phyloP scores from a whole-genome alignment of 2,329 filamentous ascomycete species.

The Alternaria rosae region DNA sequence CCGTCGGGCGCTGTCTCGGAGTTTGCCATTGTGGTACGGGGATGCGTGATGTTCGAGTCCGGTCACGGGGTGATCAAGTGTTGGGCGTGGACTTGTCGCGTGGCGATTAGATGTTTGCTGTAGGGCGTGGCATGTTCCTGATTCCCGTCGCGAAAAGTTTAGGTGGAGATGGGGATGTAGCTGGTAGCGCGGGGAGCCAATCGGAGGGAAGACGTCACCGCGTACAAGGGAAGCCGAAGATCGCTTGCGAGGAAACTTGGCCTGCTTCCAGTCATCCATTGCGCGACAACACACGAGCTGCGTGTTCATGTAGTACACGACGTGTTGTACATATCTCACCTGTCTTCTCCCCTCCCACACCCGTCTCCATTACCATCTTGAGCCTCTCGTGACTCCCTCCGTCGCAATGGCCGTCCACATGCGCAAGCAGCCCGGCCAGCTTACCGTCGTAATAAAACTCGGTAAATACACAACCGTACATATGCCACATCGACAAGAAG shows the following conservation, averaged over 20 bases:
- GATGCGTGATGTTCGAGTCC: background rate
- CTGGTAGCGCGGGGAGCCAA: slow-evolving; percentile 30
- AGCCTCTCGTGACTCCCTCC: background rate
- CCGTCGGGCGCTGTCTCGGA: slow-evolving; percentile 38
- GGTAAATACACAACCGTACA: slow-evolving; percentile 62
- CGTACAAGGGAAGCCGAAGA: slow-evolving; percentile 14
- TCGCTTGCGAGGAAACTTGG: slow-evolving; percentile 21
- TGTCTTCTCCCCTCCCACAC: background rate
- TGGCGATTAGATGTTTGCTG: background rate
- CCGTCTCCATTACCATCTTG: background rate
- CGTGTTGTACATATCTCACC: background rate
- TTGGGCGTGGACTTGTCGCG: slow-evolving; percentile 10
- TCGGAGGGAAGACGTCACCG: slow-evolving; percentile 28
- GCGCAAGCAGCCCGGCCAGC: slow-evolving; percentile 62
- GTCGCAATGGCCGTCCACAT: slow-evolving; percentile 44
- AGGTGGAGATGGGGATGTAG: slow-evolving; percentile 12
- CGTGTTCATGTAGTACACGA: background rate
- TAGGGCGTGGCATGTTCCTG: slow-evolving; percentile 26
- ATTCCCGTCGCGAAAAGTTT: slow-evolving; percentile 30
- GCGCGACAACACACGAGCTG: slow-evolving; percentile 1
- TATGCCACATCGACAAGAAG: slow-evolving; percentile 20
- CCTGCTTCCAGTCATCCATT: slow-evolving; percentile 27
- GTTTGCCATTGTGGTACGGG: slow-evolving; percentile 31
- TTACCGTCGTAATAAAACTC: slow-evolving; percentile 86
- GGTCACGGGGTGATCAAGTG: background rate